Conservation (phyloP, 1,139 yeast genomes). For the Diutina rugosa region DNA sequence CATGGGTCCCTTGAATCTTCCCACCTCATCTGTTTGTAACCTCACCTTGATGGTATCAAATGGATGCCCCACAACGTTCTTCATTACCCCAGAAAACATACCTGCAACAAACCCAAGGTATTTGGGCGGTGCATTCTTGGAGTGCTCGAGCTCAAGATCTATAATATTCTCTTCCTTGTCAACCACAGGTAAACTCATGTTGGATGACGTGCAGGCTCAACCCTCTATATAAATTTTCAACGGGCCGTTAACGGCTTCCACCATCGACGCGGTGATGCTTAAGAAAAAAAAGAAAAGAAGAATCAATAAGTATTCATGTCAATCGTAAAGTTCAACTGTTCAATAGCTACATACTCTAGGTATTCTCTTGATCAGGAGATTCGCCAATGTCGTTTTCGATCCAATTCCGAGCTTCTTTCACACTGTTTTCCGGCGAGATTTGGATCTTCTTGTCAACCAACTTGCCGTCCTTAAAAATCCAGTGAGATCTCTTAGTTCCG, state of each 20-base stretch:
- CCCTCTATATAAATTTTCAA: not conserved
- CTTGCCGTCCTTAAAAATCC: constrained; percentile 75
- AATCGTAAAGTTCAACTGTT: too few species aligned
- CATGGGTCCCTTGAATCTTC: constrained; percentile 67
- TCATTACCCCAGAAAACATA: constrained; percentile 73
- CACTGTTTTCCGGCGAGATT: constrained; percentile 51
- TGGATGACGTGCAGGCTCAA: not conserved
- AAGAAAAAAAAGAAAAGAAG: too few species aligned
- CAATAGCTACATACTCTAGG: not conserved
- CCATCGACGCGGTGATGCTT: not conserved
- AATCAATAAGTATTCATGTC: too few species aligned
- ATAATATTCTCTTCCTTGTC: not conserved
- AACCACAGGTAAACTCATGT: constrained; percentile 1
- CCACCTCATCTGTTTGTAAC: constrained; percentile 57
- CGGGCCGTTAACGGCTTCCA: constrained; percentile 1
- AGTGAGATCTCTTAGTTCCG: constrained; percentile 79
- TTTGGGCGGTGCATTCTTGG: constrained; percentile 28
- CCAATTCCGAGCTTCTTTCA: not conserved
- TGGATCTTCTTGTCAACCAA: constrained; percentile 51
- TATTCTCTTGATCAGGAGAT: not conserved
- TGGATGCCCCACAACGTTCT: constrained; percentile 87
- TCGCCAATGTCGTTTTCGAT: not conserved
- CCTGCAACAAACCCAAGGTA: constrained; percentile 82
- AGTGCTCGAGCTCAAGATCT: not conserved
- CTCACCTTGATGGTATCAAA: constrained; percentile 86